Evolutionary conservation across 371 early-diverging fungal genomes (phyloP), one percentile per base, ranked within the genome.

Genomic region (Parasitella parasitica): DNA sequence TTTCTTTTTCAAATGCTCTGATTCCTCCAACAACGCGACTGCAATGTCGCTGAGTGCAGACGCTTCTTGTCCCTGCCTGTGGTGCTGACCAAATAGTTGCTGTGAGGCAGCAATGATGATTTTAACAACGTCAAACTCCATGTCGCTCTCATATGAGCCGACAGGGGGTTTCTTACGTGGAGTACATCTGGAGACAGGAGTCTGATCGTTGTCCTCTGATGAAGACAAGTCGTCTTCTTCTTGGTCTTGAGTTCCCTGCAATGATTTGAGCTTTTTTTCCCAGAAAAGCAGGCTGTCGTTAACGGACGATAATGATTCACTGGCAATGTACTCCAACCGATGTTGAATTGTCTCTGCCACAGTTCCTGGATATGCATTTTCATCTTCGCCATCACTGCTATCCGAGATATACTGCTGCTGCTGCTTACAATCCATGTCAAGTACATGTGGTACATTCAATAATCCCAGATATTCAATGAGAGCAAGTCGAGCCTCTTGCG

Each of bases 401-500:
- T 34, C 35, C n/a, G n/a, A n/a, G n/a, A 28, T 28, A 5, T 15
- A 18, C 7, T 41, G 41, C 12, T 43, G 43, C 18, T 43, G 22
- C 2, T 43, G 32, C n/a, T n/a, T n/a, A n/a, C n/a, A n/a, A n/a
- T 57, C 18, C 18, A 13, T 18, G 13, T 53, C 37, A 35, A 43
- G 20, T 0, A 55, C 24, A 52, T 72, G 63, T 5, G 62, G 54
- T 2, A 77, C 52, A 18, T 76, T 83, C 7, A 82, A 69, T 49
- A 87, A 57, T 36, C 79, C 72, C 55, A 82, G 61, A 66, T 92
- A 92, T 0, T 83, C 70, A 27, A 74, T 65, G 1, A 91, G 64
- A 8, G 90, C 86, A 64, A 84, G 61, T 11, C 77, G 78, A 0
- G 90, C 90, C 72, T 91, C 89, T 34, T 87, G 84, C 59, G 81